Evolutionary conservation across 2,329 filamentous ascomycete species (phyloP).

Genomic region (Claviceps maximensis): DNA sequence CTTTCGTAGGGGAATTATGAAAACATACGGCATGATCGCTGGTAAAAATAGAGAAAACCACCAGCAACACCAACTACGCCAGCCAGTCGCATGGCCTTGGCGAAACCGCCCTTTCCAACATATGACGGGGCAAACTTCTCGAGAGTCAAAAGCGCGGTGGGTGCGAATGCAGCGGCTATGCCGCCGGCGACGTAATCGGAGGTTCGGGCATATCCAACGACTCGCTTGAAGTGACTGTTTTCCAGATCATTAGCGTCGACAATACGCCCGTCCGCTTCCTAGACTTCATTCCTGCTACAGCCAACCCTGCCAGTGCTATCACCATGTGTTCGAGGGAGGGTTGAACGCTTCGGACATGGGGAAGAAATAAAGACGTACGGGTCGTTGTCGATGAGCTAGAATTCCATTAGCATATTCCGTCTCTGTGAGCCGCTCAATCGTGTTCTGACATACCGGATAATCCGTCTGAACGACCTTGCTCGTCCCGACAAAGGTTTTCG

Average conservation of each 20-base stretch:
- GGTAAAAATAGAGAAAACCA: slow-evolving; percentile 76
- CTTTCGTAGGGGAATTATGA: no score
- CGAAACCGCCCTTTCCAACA: slow-evolving; percentile 70
- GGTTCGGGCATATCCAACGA: slow-evolving; percentile 71
- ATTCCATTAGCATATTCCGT: slow-evolving; percentile 11
- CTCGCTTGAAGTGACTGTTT: slow-evolving; percentile 75
- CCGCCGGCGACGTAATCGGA: slow-evolving; percentile 69
- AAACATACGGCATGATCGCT: slow-evolving; percentile 64
- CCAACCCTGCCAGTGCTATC: no score
- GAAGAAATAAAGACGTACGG: slow-evolving; percentile 48
- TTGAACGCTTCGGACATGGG: background rate
- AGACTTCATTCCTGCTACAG: no score
- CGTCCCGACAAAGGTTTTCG: slow-evolving; percentile 22
- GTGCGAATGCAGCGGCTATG: slow-evolving; percentile 56
- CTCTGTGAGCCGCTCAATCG: slow-evolving; percentile 11
- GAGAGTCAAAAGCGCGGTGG: slow-evolving; percentile 61
- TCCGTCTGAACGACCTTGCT: slow-evolving; percentile 71
- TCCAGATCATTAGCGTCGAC: slow-evolving; percentile 14
- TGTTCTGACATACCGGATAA: slow-evolving; percentile 58
- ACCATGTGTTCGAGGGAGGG: no score
- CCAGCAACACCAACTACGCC: slow-evolving; percentile 60
- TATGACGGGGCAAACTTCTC: slow-evolving; percentile 78
- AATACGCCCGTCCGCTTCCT: no score
- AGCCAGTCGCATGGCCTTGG: slow-evolving; percentile 67
- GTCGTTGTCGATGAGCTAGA: slow-evolving; percentile 95